phyloP scores from a whole-genome alignment of 805 yeast genomes.

The Candida fluviatilis region DNA sequence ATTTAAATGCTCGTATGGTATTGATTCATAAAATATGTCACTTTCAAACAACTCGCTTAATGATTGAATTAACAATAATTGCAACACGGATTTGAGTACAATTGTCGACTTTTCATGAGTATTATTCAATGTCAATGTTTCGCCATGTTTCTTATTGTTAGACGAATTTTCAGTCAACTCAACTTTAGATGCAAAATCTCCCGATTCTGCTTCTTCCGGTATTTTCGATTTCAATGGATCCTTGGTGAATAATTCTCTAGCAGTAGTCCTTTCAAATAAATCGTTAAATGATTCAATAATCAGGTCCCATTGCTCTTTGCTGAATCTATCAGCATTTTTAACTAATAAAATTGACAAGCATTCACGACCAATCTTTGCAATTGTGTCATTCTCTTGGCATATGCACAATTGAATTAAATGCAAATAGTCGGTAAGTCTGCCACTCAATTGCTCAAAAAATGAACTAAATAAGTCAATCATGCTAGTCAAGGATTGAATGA shows the following conservation, averaged over 20 bases:
- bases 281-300: constrained; percentile 61
- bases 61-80: constrained; percentile 82
- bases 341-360: constrained; percentile 77
- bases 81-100: constrained; percentile 89
- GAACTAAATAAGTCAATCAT: constrained; percentile 79
- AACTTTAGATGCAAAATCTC: constrained; percentile 16
- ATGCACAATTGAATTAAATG: constrained; percentile 79
- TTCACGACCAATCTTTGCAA: constrained; percentile 89
- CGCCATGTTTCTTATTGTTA: constrained; percentile 2
- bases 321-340: constrained; percentile 68
- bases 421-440: constrained; percentile 74
- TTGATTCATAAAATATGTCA: constrained; percentile 59
- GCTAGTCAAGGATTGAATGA: constrained; percentile 90
- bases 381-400: constrained; percentile 95
- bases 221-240: constrained; percentile 39
- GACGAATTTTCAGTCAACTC: constrained; percentile 5
- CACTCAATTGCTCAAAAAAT: constrained; percentile 72
- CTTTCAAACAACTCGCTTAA: constrained; percentile 74
- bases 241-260: constrained; percentile 70
- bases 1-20: constrained; percentile 65
- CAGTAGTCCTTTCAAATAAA: constrained; percentile 80
- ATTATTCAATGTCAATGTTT: constrained; percentile 30
- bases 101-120: constrained; percentile 64
- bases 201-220: constrained; percentile 24
- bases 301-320: constrained; percentile 67